These are phyloP conservation scores for Colletotrichum sp. DNA, from an alignment of 2,329 filamentous ascomycete species.

Conservation along the genomic window DNA sequence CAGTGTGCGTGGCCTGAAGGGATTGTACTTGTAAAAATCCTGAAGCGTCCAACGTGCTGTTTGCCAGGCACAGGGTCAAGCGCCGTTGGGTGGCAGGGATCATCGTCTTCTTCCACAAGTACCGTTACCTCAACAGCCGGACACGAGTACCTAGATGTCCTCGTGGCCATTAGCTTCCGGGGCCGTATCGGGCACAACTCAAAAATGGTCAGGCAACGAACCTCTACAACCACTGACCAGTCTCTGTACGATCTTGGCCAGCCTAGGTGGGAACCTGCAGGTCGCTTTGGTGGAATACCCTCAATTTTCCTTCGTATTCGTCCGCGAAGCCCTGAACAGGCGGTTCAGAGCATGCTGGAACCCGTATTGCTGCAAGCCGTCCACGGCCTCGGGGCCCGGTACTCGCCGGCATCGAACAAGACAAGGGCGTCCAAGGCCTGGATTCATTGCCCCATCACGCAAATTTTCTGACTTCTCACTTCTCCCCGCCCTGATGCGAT, in stretches of 20 bases:
- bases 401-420: neutral
- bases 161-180: neutral
- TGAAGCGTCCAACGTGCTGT: neutral
- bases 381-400: constrained; percentile 3
- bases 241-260: neutral
- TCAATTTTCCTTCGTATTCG: constrained; percentile 12
- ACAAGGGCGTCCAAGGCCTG: neutral
- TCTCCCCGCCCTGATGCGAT: neutral
- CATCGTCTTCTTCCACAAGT: neutral
- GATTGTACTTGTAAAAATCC: constrained; percentile 8
- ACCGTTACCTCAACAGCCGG: constrained; percentile 6
- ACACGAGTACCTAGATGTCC: neutral
- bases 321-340: neutral
- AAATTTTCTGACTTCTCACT: neutral
- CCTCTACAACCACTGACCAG: neutral
- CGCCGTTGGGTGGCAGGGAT: constrained; percentile 3
- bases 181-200: constrained; percentile 1
- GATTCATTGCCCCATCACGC: neutral
- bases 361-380: constrained; percentile 1
- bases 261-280: constrained; percentile 6
- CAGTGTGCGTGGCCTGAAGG: constrained; percentile 13
- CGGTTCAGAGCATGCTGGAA: neutral
- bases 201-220: neutral
- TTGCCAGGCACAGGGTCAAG: neutral
- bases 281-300: neutral